Evolutionary conservation across 164 flowering plant species (phyloP).

Genomic region (Kalanchoe fedtschenkoi): DNA sequence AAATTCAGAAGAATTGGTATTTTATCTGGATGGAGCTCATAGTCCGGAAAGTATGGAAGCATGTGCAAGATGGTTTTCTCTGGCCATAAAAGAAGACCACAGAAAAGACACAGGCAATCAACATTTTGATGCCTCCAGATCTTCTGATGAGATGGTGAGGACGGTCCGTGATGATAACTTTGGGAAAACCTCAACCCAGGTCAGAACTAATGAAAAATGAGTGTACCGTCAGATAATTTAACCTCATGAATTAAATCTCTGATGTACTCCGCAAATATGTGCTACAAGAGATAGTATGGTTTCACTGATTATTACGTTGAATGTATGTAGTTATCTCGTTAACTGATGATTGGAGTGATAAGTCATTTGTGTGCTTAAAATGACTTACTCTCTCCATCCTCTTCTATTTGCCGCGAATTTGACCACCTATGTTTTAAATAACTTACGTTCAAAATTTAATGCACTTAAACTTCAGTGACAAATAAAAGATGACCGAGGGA

Average conservation of each 20-base stretch:
- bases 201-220: conserved; percentile 12
- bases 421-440: too few relatives aligned
- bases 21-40: conserved; percentile 95
- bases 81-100: conserved; percentile 41
- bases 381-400: too few relatives aligned
- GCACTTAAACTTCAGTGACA: too few relatives aligned
- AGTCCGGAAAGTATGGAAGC: conserved; percentile 97
- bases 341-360: not conserved
- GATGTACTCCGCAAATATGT: not conserved
- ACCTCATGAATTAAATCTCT: not conserved
- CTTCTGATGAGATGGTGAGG: conserved; percentile 18
- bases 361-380: not conserved
- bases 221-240: too few relatives aligned
- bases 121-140: conserved; percentile 14
- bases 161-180: conserved; percentile 14
- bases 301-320: too few relatives aligned
- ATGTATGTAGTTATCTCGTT: not conserved
- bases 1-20: conserved; percentile 48
- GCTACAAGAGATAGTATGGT: not conserved
- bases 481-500: too few relatives aligned
- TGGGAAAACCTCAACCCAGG: conserved; percentile 37
- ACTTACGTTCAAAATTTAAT: too few relatives aligned
- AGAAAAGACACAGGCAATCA: conserved; percentile 17
- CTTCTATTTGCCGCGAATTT: too few relatives aligned
- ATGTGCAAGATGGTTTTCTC: conserved; percentile 83